Conservation (phyloP, 805 yeast genomes). For the Candida koratica region DNA sequence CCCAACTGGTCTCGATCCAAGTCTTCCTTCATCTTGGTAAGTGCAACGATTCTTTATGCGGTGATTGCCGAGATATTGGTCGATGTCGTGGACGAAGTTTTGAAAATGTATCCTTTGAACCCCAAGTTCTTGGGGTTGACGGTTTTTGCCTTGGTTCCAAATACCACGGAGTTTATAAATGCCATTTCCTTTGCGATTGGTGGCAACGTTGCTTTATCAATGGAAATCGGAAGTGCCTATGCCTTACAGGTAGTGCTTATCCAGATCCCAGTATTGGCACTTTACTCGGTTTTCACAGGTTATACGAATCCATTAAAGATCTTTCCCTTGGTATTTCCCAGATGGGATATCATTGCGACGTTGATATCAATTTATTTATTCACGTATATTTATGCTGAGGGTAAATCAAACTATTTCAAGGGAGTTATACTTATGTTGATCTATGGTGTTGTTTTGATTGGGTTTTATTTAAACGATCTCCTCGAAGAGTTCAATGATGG, state of each 20-base stretch:
- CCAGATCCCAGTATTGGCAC: constrained; percentile 86
- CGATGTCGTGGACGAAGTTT: constrained; percentile 85
- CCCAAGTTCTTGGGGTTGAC: constrained; percentile 93
- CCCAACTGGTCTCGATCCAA: constrained; percentile 94
- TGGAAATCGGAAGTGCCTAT: constrained; percentile 98
- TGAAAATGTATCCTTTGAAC: constrained; percentile 71
- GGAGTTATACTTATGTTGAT: constrained; percentile 83
- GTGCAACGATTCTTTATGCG: constrained; percentile 86
- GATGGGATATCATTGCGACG: constrained; percentile 90
- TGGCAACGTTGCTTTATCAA: constrained; percentile 92
- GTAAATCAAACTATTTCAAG: constrained; percentile 92
- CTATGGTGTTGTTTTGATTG: constrained; percentile 70
- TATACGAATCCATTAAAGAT: constrained; percentile 41
- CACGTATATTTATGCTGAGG: constrained; percentile 93
- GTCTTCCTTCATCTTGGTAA: constrained; percentile 74
- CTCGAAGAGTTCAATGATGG: constrained; percentile 33
- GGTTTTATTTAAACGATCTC: constrained; percentile 65
- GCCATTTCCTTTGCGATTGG: constrained; percentile 95
- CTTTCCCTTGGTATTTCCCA: constrained; percentile 85
- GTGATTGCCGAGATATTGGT: constrained; percentile 91
- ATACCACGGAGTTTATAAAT: constrained; percentile 92
- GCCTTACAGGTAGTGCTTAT: constrained; percentile 92
- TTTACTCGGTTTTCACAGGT: constrained; percentile 58
- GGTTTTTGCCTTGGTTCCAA: constrained; percentile 92
- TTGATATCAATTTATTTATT: constrained; percentile 82